Base-by-base conservation (phyloP, 768 basidiomycete genomes). In the Boletus edulis region DNA sequence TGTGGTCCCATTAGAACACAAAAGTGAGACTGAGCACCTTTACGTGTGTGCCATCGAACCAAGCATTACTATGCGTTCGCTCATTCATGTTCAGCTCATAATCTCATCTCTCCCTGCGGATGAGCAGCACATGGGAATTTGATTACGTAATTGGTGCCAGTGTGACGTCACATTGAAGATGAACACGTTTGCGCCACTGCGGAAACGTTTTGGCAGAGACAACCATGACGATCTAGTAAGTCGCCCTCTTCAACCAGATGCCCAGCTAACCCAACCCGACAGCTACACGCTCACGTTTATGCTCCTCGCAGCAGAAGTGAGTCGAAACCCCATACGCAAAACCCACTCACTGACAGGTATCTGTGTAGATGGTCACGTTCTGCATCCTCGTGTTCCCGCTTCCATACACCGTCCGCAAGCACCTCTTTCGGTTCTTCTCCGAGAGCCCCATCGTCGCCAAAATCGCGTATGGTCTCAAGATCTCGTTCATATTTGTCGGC, bases 401-500 rank as follows among this genome's bases (percentile, higher is more conserved):
- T n/a, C 94, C 94, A 1, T 87, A 91, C 71, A 69, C 75, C 7
- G 60, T 92, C 58, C 83, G 83, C 67, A 87, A 89, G 76, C 66
- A 66, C 1, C 69, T 95, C 46, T 92, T 96, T 62, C 75, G 71
- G 20, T 91, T 88, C 74, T 77, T 90, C 48, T 82, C 85, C 0
- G 82, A 84, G 57, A 91, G 81, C 47, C 74, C 78, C 52, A 68
- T 87, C 54, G 75, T 94, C 51, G 92, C 90, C 18, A 95, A 94
- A 64, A 61, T 96, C 54, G 91, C 93, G 8, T 97, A 97, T 68
- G 94, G 78, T 20, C 79, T 97, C 65, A 96, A 96, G 71, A 96
- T 97, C 56, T 87, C 91, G 10, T 97, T 96, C 78, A 94, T 97
- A 58, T 94, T 95, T 65, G 84, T 97, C 2, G 90, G 76, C 2